Conservation (phyloP, 2,329 filamentous ascomycete genomes). For the Xylaria sp. region DNA sequence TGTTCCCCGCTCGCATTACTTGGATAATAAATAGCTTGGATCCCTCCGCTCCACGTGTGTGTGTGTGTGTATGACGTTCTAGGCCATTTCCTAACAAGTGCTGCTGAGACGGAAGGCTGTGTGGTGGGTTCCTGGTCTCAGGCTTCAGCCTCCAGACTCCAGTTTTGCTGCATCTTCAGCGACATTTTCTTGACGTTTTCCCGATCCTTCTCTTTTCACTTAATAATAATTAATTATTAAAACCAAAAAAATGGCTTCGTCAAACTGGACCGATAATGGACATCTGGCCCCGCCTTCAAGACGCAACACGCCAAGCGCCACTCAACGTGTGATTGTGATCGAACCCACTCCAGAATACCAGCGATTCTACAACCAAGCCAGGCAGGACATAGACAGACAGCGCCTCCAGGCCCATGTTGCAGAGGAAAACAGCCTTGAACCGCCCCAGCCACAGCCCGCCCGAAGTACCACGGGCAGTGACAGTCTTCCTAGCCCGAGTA, state of each 20-base stretch:
- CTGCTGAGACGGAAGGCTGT: constrained; percentile 30
- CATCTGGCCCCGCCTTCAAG: constrained; percentile 25
- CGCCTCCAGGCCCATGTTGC: constrained; percentile 41
- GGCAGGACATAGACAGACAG: constrained; percentile 42
- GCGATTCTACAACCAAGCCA: constrained; percentile 46
- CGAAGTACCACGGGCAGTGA: constrained; percentile 40
- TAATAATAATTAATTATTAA: neutral
- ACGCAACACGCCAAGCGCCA: constrained; percentile 32
- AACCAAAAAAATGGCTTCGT: constrained; percentile 37
- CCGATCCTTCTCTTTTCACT: neutral
- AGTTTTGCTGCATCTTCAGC: neutral
- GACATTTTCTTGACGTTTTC: neutral
- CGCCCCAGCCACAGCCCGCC: constrained; percentile 37
- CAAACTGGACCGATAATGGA: constrained; percentile 22
- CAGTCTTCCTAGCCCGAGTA: constrained; percentile 40
- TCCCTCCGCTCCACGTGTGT: constrained; percentile 14
- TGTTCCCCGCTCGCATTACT: constrained; percentile 6
- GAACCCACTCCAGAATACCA: constrained; percentile 45
- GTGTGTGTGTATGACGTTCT: constrained; percentile 3
- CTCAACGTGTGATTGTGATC: constrained; percentile 40
- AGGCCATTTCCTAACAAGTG: constrained; percentile 2
- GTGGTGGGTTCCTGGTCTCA: constrained; percentile 13
- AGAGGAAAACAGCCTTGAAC: constrained; percentile 41
- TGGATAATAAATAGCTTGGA: constrained; percentile 24
- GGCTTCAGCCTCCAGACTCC: constrained; percentile 18